Evolutionary conservation across 1,284 basidiomycete species (phyloP), one percentile per base, ranked within the genome.

Genomic region (Neonothopanus nambi): DNA sequence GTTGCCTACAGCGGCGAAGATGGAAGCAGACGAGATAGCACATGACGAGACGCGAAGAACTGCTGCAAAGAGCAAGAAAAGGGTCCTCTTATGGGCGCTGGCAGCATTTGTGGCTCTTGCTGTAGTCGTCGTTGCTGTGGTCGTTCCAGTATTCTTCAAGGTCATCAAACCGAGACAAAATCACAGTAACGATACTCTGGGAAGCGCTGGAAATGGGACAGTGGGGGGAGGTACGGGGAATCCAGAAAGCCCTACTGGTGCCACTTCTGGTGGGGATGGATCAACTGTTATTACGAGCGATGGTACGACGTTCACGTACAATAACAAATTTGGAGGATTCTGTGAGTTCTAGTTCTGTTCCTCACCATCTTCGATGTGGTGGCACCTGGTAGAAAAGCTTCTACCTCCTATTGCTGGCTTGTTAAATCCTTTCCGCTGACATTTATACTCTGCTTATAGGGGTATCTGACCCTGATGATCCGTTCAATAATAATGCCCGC

Each of bases 401-500:
- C n/a, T n/a, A n/a, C n/a, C n/a, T n/a, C n/a, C 17, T 42, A 15
- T 18, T 23, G 20, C 42, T 45, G 12, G 23, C 17, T 20, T 40
- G 11, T 6, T 20, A 3, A 24, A 20, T 17, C 11, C 35, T 42
- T 38, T 26, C 24, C 35, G 12, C 30, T 13, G 7, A 38, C 36
- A n/a, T 23, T 15, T 18, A n/a, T 37, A 38, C 37, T 47, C 38
- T 23, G 11, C 20, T 28, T 40, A 4, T 52, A 72, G 70, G 80
- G 79, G 73, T 75, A 7, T 71, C 64, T 64, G 80, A 88, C 66
- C 74, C 79, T 9, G 68, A 71, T 11, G 71, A 85, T 59, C 87
- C 89, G 0, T 87, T 84, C 70, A 82, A 85, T 68, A 79, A 85
- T 63, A 71, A 73, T 21, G 85, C 87, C 1, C 78, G 77, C 45